phyloP scores from a whole-genome alignment of 495 filamentous ascomycete species.

The Podospora pseudoanserina region DNA sequence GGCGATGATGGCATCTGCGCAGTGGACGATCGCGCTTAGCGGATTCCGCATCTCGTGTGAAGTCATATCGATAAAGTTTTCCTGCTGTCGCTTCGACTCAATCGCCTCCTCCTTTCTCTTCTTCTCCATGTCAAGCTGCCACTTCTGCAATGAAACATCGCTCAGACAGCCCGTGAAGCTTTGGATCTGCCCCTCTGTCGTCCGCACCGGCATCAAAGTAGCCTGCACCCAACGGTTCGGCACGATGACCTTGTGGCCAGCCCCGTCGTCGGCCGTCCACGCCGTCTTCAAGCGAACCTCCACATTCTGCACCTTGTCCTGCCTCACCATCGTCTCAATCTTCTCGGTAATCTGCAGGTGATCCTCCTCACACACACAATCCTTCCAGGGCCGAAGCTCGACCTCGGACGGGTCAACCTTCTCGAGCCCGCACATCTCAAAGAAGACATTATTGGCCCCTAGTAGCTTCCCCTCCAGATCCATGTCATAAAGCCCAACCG shows the following conservation, averaged over 20 bases:
- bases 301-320: conserved; percentile 30
- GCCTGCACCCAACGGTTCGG: conserved; percentile 33
- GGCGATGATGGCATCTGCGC: conserved; percentile 53
- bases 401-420: conserved; percentile 31
- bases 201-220: conserved; percentile 36
- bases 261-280: conserved; percentile 31
- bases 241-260: conserved; percentile 28
- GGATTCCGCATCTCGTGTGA: conserved; percentile 78
- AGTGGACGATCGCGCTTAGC: conserved; percentile 67
- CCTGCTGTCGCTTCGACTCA: conserved; percentile 47
- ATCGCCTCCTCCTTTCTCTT: conserved; percentile 44
- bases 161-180: conserved; percentile 39
- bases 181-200: conserved; percentile 30
- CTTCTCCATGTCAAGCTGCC: conserved; percentile 38
- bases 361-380: conserved; percentile 34
- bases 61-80: conserved; percentile 77
- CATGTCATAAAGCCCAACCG: conserved; percentile 49
- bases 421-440: conserved; percentile 40
- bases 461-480: conserved; percentile 40
- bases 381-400: conserved; percentile 37
- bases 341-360: conserved; percentile 24
- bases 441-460: conserved; percentile 45
- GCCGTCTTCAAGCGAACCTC: conserved; percentile 37
- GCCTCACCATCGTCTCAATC: conserved; percentile 27
- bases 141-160: conserved; percentile 39